Percentiles rank a stretch among this genome's conserved stretches.
Evolutionary conservation across 345 rosid genomes (phyloP).

Genomic region (Psidium friedrichsthalianum): DNA sequence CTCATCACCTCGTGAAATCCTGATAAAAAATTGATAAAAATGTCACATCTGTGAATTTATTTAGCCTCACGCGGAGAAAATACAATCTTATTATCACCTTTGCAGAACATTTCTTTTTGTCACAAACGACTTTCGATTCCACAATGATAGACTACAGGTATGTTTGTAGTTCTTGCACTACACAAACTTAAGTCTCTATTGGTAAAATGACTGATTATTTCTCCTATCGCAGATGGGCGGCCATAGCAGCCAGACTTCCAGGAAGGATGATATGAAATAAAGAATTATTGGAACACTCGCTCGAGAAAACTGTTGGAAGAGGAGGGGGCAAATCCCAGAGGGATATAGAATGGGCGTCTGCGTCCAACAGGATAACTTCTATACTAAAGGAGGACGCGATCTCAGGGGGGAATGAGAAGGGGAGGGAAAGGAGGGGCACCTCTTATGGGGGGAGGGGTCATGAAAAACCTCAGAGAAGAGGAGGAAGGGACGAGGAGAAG

Average conservation of each 20-base stretch:
- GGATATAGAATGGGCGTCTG: too few relatives aligned
- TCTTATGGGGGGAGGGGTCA: too few relatives aligned
- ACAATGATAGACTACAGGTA: neutral
- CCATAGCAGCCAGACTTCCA: neutral
- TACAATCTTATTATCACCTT: neutral
- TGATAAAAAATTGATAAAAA: neutral
- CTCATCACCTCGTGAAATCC: neutral
- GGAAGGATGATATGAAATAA: constrained; percentile 11
- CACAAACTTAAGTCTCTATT: neutral
- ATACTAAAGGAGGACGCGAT: too few relatives aligned
- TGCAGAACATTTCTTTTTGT: neutral
- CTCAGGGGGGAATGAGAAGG: too few relatives aligned
- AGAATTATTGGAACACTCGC: constrained; percentile 8
- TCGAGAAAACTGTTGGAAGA: neutral
- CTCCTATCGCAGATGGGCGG: neutral
- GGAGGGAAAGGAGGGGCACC: too few relatives aligned
- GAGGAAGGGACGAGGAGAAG: too few relatives aligned
- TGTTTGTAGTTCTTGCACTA: neutral
- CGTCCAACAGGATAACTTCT: too few relatives aligned
- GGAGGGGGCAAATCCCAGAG: too few relatives aligned
- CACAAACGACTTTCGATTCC: neutral
- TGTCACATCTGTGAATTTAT: neutral
- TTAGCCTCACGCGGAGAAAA: neutral
- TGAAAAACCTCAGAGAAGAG: too few relatives aligned
- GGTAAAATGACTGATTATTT: neutral